phyloP scores from a whole-genome alignment of 306 rosid genomes.

The Lathyrus aphaca region DNA sequence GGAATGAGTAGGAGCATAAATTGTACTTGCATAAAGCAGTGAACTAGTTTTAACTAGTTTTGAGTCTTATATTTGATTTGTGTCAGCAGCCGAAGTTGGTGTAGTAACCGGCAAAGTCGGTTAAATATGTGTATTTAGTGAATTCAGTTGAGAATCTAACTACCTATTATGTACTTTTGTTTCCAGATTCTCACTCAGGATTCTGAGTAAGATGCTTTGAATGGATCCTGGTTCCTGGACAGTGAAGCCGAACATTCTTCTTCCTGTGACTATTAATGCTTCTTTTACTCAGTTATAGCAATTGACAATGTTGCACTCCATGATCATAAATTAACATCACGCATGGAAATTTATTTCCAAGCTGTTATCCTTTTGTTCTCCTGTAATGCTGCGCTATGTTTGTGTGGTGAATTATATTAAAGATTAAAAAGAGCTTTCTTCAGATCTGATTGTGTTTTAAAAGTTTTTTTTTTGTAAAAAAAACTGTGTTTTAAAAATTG shows the following conservation, averaged over 20 bases:
- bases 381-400: neutral
- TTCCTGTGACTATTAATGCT: constrained; percentile 23
- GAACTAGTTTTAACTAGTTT: constrained; percentile 3
- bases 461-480: neutral
- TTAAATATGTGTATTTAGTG: constrained; percentile 3
- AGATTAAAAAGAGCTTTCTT: neutral
- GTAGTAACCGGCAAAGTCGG: neutral
- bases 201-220: constrained; percentile 19
- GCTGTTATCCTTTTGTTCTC: constrained; percentile 25
- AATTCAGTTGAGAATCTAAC: constrained; percentile 13
- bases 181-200: constrained; percentile 34
- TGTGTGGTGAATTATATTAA: neutral
- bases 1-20: neutral
- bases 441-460: constrained; percentile 3
- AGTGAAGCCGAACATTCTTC: constrained; percentile 28
- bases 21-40: neutral
- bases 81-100: constrained; percentile 5
- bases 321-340: constrained; percentile 38
- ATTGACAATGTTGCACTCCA: constrained; percentile 36
- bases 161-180: constrained; percentile 10
- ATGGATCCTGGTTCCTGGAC: constrained; percentile 25
- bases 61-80: constrained; percentile 25
- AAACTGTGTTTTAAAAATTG: neutral
- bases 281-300: constrained; percentile 21
- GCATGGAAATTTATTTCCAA: constrained; percentile 18